Evolutionary conservation across 2,329 filamentous ascomycete genomes (phyloP).

Genomic region (Penicillium thymicola): DNA sequence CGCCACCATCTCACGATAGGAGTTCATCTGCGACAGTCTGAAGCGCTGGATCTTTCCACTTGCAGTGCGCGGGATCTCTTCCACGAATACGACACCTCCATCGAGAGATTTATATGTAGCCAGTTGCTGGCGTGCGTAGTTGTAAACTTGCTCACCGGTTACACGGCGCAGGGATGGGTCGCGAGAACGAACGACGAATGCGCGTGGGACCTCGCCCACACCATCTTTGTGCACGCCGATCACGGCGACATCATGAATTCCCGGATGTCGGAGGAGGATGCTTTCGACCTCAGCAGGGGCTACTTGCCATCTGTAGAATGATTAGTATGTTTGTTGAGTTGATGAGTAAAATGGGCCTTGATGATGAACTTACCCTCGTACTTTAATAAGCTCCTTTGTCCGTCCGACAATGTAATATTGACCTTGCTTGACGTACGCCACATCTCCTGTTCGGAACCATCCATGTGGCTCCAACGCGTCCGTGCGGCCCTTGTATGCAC

Average conservation of each 20-base stretch:
- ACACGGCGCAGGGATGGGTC: slow-evolving; percentile 23
- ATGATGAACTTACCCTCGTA: slow-evolving; percentile 38
- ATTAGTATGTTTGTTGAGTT: background rate
- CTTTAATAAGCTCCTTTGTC: slow-evolving; percentile 48
- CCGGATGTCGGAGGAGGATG: slow-evolving; percentile 44
- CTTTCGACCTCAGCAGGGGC: slow-evolving; percentile 49
- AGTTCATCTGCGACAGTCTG: slow-evolving; percentile 40
- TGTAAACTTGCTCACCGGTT: slow-evolving; percentile 43
- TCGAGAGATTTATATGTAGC: slow-evolving; percentile 50
- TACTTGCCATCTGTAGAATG: slow-evolving; percentile 43
- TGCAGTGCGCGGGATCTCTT: slow-evolving; percentile 48
- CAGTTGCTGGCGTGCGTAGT: slow-evolving; percentile 40
- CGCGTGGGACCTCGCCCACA: slow-evolving; percentile 41
- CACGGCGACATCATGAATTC: slow-evolving; percentile 47
- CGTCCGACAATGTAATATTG: slow-evolving; percentile 42
- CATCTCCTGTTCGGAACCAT: slow-evolving; percentile 47
- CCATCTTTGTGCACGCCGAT: slow-evolving; percentile 42
- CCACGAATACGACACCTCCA: slow-evolving; percentile 48
- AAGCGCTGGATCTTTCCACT: slow-evolving; percentile 51
- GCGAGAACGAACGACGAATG: slow-evolving; percentile 44
- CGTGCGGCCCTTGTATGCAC: slow-evolving; percentile 36
- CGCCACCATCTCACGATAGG: slow-evolving; percentile 37
- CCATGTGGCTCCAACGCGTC: slow-evolving; percentile 37
- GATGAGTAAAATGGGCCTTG: background rate
- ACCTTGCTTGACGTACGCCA: slow-evolving; percentile 36